Percentiles rank a stretch among this genome's conserved stretches.
These are phyloP conservation scores for Zelonia costaricensis DNA, from an alignment of 208 protist species.

Conservation along the genomic window DNA sequence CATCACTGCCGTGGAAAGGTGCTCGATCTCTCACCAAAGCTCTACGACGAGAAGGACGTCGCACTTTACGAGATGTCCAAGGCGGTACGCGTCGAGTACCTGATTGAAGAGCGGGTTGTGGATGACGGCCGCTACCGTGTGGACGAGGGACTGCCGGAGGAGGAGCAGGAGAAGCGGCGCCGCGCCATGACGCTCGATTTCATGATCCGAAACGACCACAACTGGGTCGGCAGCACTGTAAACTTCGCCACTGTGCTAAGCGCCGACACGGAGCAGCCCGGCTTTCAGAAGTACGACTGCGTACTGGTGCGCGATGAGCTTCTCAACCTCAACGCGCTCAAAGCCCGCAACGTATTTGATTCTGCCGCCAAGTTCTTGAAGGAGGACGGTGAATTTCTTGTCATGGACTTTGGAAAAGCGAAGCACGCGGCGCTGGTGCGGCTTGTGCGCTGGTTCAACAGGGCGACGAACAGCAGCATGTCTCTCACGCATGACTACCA, in stretches of 20 bases:
- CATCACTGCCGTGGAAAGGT: conserved; percentile 63
- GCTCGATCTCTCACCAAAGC: conserved; percentile 80
- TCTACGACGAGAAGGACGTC: conserved; percentile 71
- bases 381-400: conserved; percentile 59
- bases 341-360: conserved; percentile 61
- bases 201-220: conserved; percentile 81
- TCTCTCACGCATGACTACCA: conserved; percentile 75
- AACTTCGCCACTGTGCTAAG: conserved; percentile 67
- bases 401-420: conserved; percentile 82
- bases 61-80: conserved; percentile 76
- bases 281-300: conserved; percentile 73
- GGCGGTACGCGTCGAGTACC: conserved; percentile 72
- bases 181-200: conserved; percentile 85
- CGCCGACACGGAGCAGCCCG: conserved; percentile 33
- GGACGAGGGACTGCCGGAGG: conserved; percentile 50
- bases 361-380: conserved; percentile 47
- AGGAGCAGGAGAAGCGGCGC: conserved; percentile 54
- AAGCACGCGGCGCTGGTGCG: conserved; percentile 33
- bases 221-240: conserved; percentile 82
- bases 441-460: conserved; percentile 57
- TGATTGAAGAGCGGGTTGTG: conserved; percentile 64
- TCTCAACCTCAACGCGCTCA: conserved; percentile 46
- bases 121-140: conserved; percentile 72
- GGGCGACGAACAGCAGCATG: conserved; percentile 65
- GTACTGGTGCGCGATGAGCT: conserved; percentile 80